Conservation (phyloP, 1,139 yeast genomes). For the Pichia inconspicua region DNA sequence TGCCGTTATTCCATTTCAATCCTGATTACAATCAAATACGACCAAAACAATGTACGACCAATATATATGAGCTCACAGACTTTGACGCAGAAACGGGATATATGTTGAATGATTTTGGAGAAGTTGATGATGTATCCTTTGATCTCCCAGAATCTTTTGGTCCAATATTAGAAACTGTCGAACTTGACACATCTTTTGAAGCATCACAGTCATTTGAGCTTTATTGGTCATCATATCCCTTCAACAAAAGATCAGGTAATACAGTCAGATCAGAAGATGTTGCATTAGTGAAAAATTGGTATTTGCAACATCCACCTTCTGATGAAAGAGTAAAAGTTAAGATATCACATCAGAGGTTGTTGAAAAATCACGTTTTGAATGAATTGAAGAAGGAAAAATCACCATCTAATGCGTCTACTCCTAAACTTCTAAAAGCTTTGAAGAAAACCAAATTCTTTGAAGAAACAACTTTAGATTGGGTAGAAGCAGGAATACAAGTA, state of each 20-base stretch:
- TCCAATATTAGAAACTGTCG: slow-evolving; percentile 44
- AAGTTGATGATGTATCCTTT: slow-evolving; percentile 24
- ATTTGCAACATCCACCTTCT: slow-evolving; percentile 56
- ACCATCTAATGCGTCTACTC: slow-evolving; percentile 58
- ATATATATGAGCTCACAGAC: slow-evolving; percentile 18
- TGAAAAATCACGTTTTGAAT: slow-evolving; percentile 68
- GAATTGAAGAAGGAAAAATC: slow-evolving; percentile 66
- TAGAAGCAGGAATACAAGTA: slow-evolving; percentile 92
- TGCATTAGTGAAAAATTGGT: slow-evolving; percentile 77
- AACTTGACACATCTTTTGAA: slow-evolving; percentile 36
- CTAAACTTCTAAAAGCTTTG: slow-evolving; percentile 56
- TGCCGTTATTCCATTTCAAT: slow-evolving; percentile 51
- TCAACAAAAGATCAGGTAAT: slow-evolving; percentile 62
- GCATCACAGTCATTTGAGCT: slow-evolving; percentile 55
- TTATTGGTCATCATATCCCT: slow-evolving; percentile 81
- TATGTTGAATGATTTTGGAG: slow-evolving; percentile 21
- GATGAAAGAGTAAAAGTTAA: slow-evolving; percentile 67
- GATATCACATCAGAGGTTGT: slow-evolving; percentile 77
- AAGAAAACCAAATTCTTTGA: slow-evolving; percentile 82
- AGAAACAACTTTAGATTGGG: slow-evolving; percentile 92
- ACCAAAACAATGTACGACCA: slow-evolving; percentile 21
- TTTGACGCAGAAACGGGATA: slow-evolving; percentile 28
- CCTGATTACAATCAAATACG: slow-evolving; percentile 50
- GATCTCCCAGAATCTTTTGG: slow-evolving; percentile 15
- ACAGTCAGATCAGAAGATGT: slow-evolving; percentile 87